phyloP scores from a whole-genome alignment of 345 rosid species.

The Odontarrhena argentea region DNA sequence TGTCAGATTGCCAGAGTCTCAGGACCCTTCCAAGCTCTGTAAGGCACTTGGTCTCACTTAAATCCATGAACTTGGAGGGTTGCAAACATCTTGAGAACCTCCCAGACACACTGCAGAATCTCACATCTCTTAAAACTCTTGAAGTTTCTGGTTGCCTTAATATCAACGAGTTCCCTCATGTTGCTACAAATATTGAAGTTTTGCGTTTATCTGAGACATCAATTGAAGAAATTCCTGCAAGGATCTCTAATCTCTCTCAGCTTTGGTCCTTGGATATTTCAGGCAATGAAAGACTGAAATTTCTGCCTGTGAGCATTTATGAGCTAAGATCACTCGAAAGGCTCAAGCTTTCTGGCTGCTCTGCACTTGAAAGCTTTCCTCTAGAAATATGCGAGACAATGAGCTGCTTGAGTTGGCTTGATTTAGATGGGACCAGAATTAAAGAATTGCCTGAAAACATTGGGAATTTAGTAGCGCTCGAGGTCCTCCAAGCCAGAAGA shows the following conservation, averaged over 20 bases:
- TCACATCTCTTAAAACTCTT: constrained; percentile 38
- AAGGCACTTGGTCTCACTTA: constrained; percentile 36
- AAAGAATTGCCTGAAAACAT: constrained; percentile 40
- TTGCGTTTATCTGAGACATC: constrained; percentile 39
- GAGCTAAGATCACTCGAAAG: constrained; percentile 38
- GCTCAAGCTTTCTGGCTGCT: constrained; percentile 40
- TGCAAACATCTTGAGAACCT: constrained; percentile 43
- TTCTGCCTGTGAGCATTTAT: constrained; percentile 37
- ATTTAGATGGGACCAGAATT: constrained; percentile 31
- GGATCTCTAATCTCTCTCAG: constrained; percentile 30
- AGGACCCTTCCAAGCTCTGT: constrained; percentile 39
- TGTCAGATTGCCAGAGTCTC: constrained; percentile 38
- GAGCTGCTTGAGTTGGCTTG: constrained; percentile 41
- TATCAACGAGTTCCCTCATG: constrained; percentile 35
- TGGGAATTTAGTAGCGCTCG: constrained; percentile 36
- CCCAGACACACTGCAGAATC: constrained; percentile 34
- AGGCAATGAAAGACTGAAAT: constrained; percentile 29
- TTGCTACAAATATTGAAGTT: constrained; percentile 16
- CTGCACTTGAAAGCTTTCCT: constrained; percentile 37
- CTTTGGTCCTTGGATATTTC: constrained; percentile 36
- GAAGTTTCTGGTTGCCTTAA: constrained; percentile 36
- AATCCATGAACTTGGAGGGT: constrained; percentile 16
- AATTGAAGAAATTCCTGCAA: constrained; percentile 35
- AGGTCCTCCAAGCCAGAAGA: constrained; percentile 38
- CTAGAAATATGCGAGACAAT: constrained; percentile 31